Conservation (phyloP, 192 early-diverging fungal genomes). For the Pecoramyces ruminantium region DNA sequence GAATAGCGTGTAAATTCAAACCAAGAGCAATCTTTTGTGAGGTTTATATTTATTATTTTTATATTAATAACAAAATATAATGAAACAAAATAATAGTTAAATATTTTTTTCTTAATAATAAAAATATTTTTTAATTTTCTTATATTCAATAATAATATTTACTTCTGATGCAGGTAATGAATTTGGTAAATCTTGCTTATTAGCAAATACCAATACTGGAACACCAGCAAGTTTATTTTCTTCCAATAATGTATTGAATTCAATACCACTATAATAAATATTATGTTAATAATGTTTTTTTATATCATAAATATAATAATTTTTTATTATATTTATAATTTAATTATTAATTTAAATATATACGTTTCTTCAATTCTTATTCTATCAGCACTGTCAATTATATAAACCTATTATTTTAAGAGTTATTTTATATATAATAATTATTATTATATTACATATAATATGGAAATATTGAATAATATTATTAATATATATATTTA, state of each 20-base stretch:
- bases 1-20: slow-evolving; percentile 31
- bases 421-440: too few species aligned
- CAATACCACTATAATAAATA: not conserved
- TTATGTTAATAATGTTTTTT: too few species aligned
- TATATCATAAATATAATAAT: too few species aligned
- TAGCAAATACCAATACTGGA: not conserved
- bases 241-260: not conserved
- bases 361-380: slow-evolving; percentile 14
- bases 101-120: too few species aligned
- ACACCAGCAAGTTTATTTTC: not conserved
- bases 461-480: too few species aligned
- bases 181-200: slow-evolving; percentile 13
- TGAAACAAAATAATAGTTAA: too few species aligned
- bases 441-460: too few species aligned
- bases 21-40: slow-evolving; percentile 27
- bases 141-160: not conserved
- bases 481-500: slow-evolving; percentile 3
- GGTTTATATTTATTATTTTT: too few species aligned
- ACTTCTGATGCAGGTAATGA: slow-evolving; percentile 34
- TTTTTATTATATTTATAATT: too few species aligned
- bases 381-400: not conserved
- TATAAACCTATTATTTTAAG: slow-evolving; percentile 1
- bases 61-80: too few species aligned
- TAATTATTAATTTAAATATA: not conserved
- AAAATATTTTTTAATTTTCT: too few species aligned